These are phyloP conservation scores for Apophysomyces elegans DNA, from an alignment of 371 early-diverging fungal genomes.

Conservation along the genomic window DNA sequence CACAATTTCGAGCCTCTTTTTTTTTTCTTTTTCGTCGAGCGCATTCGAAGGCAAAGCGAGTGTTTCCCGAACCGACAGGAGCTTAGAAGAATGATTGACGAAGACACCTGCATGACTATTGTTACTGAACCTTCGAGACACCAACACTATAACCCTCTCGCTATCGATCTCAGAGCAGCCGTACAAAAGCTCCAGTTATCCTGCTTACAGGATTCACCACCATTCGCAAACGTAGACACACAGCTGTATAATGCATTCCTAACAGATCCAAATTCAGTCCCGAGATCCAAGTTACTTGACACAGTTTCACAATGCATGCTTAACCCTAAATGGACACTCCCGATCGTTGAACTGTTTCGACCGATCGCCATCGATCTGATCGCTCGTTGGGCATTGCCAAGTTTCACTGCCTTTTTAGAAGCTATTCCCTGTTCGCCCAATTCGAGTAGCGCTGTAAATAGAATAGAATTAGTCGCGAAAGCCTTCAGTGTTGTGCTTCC, in stretches of 20 bases:
- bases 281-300: slow-evolving; percentile 33
- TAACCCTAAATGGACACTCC: slow-evolving; percentile 34
- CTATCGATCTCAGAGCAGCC: slow-evolving; percentile 35
- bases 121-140: slow-evolving; percentile 9
- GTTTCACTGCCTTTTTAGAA: slow-evolving; percentile 49
- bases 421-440: slow-evolving; percentile 24
- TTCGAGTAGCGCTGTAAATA: slow-evolving; percentile 43
- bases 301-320: slow-evolving; percentile 41
- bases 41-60: not conserved
- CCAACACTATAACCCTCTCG: slow-evolving; percentile 38
- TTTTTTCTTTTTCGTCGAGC: not conserved
- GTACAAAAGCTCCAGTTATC: slow-evolving; percentile 28
- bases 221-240: slow-evolving; percentile 16
- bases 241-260: slow-evolving; percentile 19
- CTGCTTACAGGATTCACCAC: slow-evolving; percentile 10
- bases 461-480: slow-evolving; percentile 56
- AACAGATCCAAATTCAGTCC: slow-evolving; percentile 17
- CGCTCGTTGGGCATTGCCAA: slow-evolving; percentile 74
- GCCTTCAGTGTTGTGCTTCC: slow-evolving; percentile 72
- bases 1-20: not conserved
- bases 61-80: not conserved
- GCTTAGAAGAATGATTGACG: slow-evolving; percentile 12
- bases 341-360: slow-evolving; percentile 65
- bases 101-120: slow-evolving; percentile 13
- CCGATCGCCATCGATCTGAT: slow-evolving; percentile 83